Percentiles rank a stretch among this genome's conserved stretches.
Evolutionary conservation across 2,329 filamentous ascomycete species (phyloP).

Genomic region (Remersonia thermophila): DNA sequence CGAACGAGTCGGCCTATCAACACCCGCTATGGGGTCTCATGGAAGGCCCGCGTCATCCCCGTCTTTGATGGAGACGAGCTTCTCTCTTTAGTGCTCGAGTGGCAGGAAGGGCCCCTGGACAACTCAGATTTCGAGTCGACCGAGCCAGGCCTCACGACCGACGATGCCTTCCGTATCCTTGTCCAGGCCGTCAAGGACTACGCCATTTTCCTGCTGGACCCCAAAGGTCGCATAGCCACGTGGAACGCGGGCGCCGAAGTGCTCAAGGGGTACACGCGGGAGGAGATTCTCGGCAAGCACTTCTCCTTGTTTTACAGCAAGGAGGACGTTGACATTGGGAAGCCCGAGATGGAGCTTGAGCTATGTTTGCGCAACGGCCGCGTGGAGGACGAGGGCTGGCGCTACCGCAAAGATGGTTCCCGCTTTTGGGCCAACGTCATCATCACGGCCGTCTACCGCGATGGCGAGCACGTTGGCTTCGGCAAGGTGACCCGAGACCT

Average conservation of each 20-base stretch:
- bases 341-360: conserved; percentile 39
- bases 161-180: conserved; percentile 42
- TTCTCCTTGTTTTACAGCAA: conserved; percentile 45
- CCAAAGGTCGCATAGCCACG: conserved; percentile 40
- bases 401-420: conserved; percentile 44
- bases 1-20: conserved; percentile 13
- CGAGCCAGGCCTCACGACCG: conserved; percentile 26
- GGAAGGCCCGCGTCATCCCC: conserved; percentile 23
- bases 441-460: conserved; percentile 43
- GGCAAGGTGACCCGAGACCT: conserved; percentile 47
- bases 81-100: conserved; percentile 23
- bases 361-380: conserved; percentile 42
- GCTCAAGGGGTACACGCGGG: conserved; percentile 41
- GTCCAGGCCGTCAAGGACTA: conserved; percentile 50
- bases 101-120: conserved; percentile 16
- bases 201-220: conserved; percentile 50
- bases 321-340: conserved; percentile 35
- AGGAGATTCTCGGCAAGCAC: conserved; percentile 45
- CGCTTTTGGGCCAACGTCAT: conserved; percentile 50
- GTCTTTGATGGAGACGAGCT: conserved; percentile 20
- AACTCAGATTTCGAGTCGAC: conserved; percentile 13
- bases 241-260: conserved; percentile 46
- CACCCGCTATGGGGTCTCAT: conserved; percentile 17
- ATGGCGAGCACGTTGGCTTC: conserved; percentile 41
- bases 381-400: conserved; percentile 48